These are phyloP conservation scores for Zychaea mexicana DNA, from an alignment of 371 early-diverging fungal species.

Conservation along the genomic window DNA sequence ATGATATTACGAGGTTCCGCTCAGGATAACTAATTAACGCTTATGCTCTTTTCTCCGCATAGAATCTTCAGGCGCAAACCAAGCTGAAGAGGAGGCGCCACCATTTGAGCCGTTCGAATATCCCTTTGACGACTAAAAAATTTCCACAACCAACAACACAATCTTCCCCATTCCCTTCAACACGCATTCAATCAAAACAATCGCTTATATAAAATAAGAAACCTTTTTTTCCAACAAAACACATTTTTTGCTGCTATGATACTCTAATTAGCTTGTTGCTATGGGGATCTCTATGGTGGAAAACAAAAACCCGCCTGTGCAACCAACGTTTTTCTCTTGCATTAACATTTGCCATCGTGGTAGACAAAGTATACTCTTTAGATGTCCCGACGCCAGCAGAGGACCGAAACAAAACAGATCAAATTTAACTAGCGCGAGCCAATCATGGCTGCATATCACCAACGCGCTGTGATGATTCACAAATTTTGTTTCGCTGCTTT, in stretches of 20 bases:
- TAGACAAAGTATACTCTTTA: too few relatives aligned
- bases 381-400: too few relatives aligned
- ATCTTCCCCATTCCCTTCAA: background rate
- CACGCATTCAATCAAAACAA: background rate
- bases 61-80: slow-evolving; percentile 38
- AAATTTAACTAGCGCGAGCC: background rate
- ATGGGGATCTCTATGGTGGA: background rate
- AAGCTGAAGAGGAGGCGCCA: slow-evolving; percentile 68
- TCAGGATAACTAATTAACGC: background rate
- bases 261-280: background rate
- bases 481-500: background rate
- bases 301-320: background rate
- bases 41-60: background rate
- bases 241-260: background rate
- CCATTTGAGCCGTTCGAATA: slow-evolving; percentile 91
- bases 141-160: background rate
- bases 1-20: background rate
- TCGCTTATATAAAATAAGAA: slow-evolving; percentile 4
- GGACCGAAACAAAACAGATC: background rate
- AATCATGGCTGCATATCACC: background rate
- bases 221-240: background rate
- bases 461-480: slow-evolving; percentile 3
- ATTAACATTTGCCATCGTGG: background rate
- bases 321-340: background rate
- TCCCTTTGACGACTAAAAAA: slow-evolving; percentile 65